These are phyloP conservation scores for Mucor mucedo DNA, from an alignment of 371 early-diverging fungal genomes.

Conservation along the genomic window DNA sequence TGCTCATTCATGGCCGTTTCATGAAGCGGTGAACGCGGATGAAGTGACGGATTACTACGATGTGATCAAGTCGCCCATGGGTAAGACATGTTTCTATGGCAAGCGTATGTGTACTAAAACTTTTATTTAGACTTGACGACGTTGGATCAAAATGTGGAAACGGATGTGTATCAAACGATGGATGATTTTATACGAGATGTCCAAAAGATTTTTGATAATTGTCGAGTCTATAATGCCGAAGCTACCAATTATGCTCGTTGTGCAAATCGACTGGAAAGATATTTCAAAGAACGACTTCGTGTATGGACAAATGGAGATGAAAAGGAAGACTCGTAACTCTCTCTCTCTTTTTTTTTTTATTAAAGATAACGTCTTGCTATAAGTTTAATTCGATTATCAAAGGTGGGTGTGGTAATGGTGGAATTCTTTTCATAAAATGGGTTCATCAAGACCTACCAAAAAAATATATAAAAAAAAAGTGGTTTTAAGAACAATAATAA, in stretches of 20 bases:
- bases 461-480: neutral
- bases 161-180: slow-evolving; percentile 46
- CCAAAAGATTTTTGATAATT: slow-evolving; percentile 50
- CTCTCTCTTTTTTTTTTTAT: slow-evolving; percentile 3
- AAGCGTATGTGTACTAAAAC: neutral
- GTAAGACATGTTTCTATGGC: slow-evolving; percentile 38
- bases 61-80: slow-evolving; percentile 98
- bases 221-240: slow-evolving; percentile 67
- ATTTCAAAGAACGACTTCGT: slow-evolving; percentile 49
- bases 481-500: too few species aligned
- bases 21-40: slow-evolving; percentile 91
- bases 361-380: slow-evolving; percentile 82
- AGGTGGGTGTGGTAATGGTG: slow-evolving; percentile 79
- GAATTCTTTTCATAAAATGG: slow-evolving; percentile 89
- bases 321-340: slow-evolving; percentile 4
- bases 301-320: slow-evolving; percentile 36
- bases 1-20: slow-evolving; percentile 96
- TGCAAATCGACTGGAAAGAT: slow-evolving; percentile 61
- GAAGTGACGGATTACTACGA: slow-evolving; percentile 96
- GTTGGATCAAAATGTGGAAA: slow-evolving; percentile 60
- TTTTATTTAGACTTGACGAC: slow-evolving; percentile 60
- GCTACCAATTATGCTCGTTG: slow-evolving; percentile 70
- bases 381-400: slow-evolving; percentile 80
- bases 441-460: slow-evolving; percentile 75
- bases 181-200: slow-evolving; percentile 43